Evolutionary conservation across 2,329 filamentous ascomycete species (phyloP), one percentile per base, ranked within the genome.

Genomic region (Penicillium thymicola): DNA sequence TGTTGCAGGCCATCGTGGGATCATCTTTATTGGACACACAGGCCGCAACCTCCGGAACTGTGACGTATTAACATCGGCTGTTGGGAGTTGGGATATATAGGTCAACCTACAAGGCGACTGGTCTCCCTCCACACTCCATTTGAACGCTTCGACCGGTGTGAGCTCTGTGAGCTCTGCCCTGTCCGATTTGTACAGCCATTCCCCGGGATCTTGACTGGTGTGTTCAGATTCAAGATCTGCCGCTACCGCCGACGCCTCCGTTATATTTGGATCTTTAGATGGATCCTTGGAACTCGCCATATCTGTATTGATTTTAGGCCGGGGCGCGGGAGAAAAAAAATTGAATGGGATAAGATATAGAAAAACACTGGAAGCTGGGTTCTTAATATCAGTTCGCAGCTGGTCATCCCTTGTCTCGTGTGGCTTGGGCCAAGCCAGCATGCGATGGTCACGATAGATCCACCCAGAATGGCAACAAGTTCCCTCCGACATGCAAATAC

Each of bases 121-220:
- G 36, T 74, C 72, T 14, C 72, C 72, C 25, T 73, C 69, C 13
- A 74, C 72, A 54, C 68, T 71, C 71, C 71, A 74, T 41, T 68
- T 69, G 51, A 74, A 73, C 7, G 72, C 72, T 54, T 74, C 72
- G 2, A 65, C 65, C 2, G 72, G 70, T 1, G 69, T 71, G 2
- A 74, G 57, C 57, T 74, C 72, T 4, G 60, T 64, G 18, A 64
- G 59, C 30, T 74, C 71, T 28, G 56, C 28, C 48, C 32, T 47
- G 5, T 54, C 51, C 1, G 27, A 44, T 55, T 42, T 45, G 47
- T 59, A 58, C n/a, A 58, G 27, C 43, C 41, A 51, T 30, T 55
- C 47, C 7, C 25, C 38, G 2, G 42, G 47, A 21, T 60, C 40
- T 43, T 46, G 55, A 28, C 6, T 49, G 14, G 21, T 52, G 3